phyloP scores from a whole-genome alignment of 495 filamentous ascomycete species.

The Tetracladium setigerum region DNA sequence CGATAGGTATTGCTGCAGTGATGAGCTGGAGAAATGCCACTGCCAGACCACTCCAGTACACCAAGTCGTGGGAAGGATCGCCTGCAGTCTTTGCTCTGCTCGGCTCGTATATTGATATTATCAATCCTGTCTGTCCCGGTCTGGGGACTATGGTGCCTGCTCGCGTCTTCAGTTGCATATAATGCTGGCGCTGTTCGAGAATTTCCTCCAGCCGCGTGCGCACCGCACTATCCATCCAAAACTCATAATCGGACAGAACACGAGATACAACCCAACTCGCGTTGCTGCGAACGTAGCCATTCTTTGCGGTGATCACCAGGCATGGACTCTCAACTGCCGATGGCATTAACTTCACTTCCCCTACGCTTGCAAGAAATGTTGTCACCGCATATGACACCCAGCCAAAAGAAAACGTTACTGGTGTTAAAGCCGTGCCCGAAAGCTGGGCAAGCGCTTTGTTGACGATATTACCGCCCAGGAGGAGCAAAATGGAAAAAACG shows the following conservation, averaged over 20 bases:
- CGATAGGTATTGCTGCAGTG: constrained; percentile 36
- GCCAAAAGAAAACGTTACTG: constrained; percentile 49
- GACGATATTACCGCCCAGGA: constrained; percentile 45
- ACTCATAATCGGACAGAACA: constrained; percentile 40
- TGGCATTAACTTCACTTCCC: constrained; percentile 38
- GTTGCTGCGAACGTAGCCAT: constrained; percentile 36
- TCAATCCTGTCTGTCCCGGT: background rate
- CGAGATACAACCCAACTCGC: constrained; percentile 42
- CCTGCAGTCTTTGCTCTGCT: constrained; percentile 3
- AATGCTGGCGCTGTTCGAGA: background rate
- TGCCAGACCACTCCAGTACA: constrained; percentile 33
- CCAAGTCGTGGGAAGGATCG: constrained; percentile 16
- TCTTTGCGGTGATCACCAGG: constrained; percentile 36
- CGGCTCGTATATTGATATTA: background rate
- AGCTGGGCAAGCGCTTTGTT: constrained; percentile 38
- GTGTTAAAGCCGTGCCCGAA: constrained; percentile 29
- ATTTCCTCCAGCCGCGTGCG: background rate
- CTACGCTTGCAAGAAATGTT: constrained; percentile 31
- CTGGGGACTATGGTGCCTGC: background rate
- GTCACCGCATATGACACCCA: constrained; percentile 41
- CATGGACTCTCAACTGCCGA: constrained; percentile 22
- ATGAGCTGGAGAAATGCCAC: constrained; percentile 35
- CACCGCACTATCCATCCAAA: constrained; percentile 32
- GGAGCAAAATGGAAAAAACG: constrained; percentile 36
- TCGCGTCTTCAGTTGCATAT: background rate